Conservation (phyloP, 441 rosid species). For the Erysimum cheiri region DNA sequence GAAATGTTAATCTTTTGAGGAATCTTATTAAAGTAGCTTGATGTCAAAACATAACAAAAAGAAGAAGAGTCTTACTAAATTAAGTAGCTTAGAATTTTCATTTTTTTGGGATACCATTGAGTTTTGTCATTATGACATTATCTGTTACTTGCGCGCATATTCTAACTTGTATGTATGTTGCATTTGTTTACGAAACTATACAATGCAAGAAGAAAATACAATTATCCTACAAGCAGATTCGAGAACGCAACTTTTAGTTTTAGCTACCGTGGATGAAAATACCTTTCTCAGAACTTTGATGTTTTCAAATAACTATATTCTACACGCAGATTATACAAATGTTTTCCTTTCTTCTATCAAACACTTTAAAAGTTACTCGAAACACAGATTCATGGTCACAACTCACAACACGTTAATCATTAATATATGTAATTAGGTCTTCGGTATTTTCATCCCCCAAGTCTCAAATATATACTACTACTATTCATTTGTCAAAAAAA, state of each 20-base stretch:
- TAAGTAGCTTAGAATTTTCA: not conserved
- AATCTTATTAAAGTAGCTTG: conserved; percentile 12
- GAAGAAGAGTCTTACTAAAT: not conserved
- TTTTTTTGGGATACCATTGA: not conserved
- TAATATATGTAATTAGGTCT: not conserved
- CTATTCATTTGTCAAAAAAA: not conserved
- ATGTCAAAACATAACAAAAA: too few species aligned
- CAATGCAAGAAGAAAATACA: not conserved
- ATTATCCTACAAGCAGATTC: not conserved
- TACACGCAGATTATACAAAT: not conserved
- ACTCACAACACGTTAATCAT: too few species aligned
- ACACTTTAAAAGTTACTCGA: too few species aligned
- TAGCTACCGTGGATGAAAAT: not conserved
- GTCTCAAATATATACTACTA: not conserved
- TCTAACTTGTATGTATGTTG: not conserved
- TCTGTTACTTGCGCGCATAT: conserved; percentile 4
- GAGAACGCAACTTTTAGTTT: too few species aligned
- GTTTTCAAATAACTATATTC: not conserved
- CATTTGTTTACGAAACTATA: not conserved
- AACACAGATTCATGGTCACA: not conserved
- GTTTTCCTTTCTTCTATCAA: too few species aligned
- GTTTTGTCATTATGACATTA: conserved; percentile 9
- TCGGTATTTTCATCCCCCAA: not conserved
- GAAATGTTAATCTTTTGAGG: conserved; percentile 27
- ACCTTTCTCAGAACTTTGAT: not conserved